Evolutionary conservation across 2,329 filamentous ascomycete species (phyloP).

Genomic region (Verticillium tricorpus): DNA sequence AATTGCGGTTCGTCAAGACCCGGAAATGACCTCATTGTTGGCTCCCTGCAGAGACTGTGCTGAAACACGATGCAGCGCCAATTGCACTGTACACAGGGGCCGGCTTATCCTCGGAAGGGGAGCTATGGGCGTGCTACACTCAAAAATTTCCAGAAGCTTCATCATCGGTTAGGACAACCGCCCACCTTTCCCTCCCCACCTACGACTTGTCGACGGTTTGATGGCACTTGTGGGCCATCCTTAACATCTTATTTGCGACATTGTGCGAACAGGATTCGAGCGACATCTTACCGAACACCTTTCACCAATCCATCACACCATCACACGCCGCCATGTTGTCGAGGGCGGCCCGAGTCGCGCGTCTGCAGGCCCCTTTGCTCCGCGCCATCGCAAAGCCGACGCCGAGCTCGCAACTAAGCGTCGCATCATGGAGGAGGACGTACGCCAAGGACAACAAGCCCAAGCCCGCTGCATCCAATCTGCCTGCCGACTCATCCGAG

Average conservation of each 20-base stretch:
- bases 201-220: neutral
- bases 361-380: constrained; percentile 13
- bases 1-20: neutral
- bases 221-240: constrained; percentile 1
- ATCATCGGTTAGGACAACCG: neutral
- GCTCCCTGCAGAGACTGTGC: neutral
- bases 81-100: neutral
- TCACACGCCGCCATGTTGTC: constrained; percentile 14
- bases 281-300: neutral
- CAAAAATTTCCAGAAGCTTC: constrained; percentile 5
- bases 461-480: constrained; percentile 1
- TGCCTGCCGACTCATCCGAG: constrained; percentile 3
- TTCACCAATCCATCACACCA: neutral
- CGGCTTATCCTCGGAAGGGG: constrained; percentile 1
- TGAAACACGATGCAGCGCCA: neutral
- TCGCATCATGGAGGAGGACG: constrained; percentile 10
- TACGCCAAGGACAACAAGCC: constrained; percentile 12
- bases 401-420: constrained; percentile 7
- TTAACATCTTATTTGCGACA: neutral
- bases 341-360: constrained; percentile 15
- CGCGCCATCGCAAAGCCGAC: constrained; percentile 11
- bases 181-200: neutral
- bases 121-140: neutral
- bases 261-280: neutral
- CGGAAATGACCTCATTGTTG: constrained; percentile 1